These are phyloP conservation scores for Delitschia confertaspora DNA, from an alignment of 495 filamentous ascomycete genomes.

Conservation along the genomic window DNA sequence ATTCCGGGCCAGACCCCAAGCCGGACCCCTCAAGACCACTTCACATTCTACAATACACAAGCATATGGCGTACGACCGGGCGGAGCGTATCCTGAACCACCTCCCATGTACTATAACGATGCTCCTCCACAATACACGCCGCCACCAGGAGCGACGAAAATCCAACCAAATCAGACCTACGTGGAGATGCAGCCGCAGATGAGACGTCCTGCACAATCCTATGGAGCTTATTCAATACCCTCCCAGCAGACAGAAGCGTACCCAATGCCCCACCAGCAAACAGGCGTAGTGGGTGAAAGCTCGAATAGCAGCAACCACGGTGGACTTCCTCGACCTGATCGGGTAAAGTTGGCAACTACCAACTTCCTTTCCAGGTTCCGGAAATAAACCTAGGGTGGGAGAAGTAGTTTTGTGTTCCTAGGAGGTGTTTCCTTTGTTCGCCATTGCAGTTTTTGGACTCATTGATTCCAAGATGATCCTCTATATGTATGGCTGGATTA, in stretches of 20 bases:
- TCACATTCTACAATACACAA: conserved; percentile 36
- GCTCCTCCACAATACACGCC: conserved; percentile 48
- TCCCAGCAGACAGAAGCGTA: conserved; percentile 1
- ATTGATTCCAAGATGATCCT: no score
- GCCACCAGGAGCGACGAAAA: conserved; percentile 48
- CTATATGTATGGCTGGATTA: no score
- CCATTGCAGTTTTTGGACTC: no score
- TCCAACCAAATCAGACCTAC: conserved; percentile 45
- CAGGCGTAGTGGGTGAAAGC: conserved; percentile 7
- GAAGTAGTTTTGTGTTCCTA: no score
- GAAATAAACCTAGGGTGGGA: no score
- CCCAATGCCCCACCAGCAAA: conserved; percentile 6
- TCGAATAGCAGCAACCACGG: background rate
- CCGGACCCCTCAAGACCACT: conserved; percentile 41
- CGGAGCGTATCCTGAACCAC: conserved; percentile 34
- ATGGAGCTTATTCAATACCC: background rate
- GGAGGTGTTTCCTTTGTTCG: no score
- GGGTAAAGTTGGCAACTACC: no score
- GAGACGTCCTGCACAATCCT: background rate
- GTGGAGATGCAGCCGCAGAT: conserved; percentile 18
- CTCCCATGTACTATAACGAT: conserved; percentile 39
- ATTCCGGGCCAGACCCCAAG: background rate
- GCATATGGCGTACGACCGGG: conserved; percentile 46
- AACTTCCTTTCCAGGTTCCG: no score
- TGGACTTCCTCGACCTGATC: background rate